Evolutionary conservation across 306 rosid species (phyloP).

Genomic region (Inga leiocalycina): DNA sequence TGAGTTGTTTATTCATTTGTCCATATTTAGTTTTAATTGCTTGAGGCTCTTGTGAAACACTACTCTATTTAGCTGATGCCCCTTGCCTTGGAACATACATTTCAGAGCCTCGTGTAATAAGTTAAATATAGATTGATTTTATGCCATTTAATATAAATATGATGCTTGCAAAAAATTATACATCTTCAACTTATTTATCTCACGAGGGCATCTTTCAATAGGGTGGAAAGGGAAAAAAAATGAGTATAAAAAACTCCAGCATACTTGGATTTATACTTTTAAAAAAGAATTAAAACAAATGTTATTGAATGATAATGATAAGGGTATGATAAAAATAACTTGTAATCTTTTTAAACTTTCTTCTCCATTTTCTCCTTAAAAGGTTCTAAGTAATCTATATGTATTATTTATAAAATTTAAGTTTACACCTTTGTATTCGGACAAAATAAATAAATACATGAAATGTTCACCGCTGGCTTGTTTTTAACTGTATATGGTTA

Average conservation of each 20-base stretch:
- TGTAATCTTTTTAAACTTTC: no score
- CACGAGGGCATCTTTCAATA: neutral
- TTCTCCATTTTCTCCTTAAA: no score
- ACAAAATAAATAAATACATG: no score
- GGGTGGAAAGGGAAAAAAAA: neutral
- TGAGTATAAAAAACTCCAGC: neutral
- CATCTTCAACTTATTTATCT: neutral
- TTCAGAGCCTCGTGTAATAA: constrained; percentile 15
- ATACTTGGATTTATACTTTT: neutral
- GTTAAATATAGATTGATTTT: constrained; percentile 4
- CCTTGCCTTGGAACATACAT: constrained; percentile 19
- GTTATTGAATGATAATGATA: neutral
- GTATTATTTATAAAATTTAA: no score
- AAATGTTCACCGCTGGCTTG: no score
- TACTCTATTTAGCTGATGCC: constrained; percentile 21
- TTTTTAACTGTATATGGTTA: no score
- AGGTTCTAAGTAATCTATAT: no score
- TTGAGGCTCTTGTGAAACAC: constrained; percentile 28
- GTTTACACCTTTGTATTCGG: no score
- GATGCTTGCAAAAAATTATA: neutral
- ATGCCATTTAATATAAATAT: neutral
- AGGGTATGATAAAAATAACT: neutral
- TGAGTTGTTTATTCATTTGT: constrained; percentile 35
- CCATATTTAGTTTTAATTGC: neutral
- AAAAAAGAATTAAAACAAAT: no score